Conservation (phyloP, 1,284 basidiomycete species). For the Rhodotorula sp. region DNA sequence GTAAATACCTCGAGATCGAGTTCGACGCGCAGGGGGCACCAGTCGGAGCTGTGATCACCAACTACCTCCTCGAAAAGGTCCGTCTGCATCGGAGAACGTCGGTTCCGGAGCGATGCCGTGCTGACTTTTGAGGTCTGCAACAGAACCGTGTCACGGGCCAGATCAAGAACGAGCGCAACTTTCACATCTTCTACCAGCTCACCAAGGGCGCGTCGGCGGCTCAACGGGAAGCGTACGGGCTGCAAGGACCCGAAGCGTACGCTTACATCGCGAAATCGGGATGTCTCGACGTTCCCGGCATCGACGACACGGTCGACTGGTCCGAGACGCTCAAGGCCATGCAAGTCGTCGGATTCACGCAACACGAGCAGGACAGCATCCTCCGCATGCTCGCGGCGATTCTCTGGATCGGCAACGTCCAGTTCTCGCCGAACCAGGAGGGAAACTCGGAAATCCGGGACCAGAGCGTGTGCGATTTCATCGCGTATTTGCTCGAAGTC, state of each 20-base stretch:
- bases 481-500: slow-evolving; percentile 90
- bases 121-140: neutral
- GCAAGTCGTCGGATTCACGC: slow-evolving; percentile 81
- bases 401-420: slow-evolving; percentile 95
- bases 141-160: slow-evolving; percentile 90
- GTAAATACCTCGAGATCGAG: slow-evolving; percentile 99
- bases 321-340: slow-evolving; percentile 90
- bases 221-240: slow-evolving; percentile 88
- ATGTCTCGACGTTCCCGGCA: slow-evolving; percentile 86
- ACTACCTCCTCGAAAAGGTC: slow-evolving; percentile 92
- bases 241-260: slow-evolving; percentile 97
- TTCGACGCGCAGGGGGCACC: slow-evolving; percentile 91
- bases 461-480: slow-evolving; percentile 87
- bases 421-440: slow-evolving; percentile 82
- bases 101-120: neutral
- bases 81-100: slow-evolving; percentile 6
- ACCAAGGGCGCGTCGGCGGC: slow-evolving; percentile 88
- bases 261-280: slow-evolving; percentile 88
- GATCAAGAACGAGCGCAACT: slow-evolving; percentile 93
- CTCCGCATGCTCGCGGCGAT: slow-evolving; percentile 88
- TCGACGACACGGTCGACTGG: slow-evolving; percentile 86
- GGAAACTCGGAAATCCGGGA: slow-evolving; percentile 73
- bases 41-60: slow-evolving; percentile 96
- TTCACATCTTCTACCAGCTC: slow-evolving; percentile 99
- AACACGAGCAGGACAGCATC: slow-evolving; percentile 85